phyloP scores from a whole-genome alignment of 306 rosid genomes.

The Benincasa hispida region DNA sequence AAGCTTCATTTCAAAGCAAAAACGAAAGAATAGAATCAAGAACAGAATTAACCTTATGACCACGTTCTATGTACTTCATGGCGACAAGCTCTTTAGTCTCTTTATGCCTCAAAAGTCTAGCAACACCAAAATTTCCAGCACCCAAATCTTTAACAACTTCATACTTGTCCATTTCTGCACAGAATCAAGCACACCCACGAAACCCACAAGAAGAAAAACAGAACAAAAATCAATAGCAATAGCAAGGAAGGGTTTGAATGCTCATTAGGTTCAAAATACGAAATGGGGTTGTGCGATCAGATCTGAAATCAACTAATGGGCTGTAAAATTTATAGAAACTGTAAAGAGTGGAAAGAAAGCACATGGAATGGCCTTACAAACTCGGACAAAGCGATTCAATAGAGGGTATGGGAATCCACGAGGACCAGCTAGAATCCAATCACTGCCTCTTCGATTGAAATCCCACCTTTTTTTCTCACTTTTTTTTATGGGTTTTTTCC shows the following conservation, averaged over 20 bases:
- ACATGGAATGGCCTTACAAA: neutral
- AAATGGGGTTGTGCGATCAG: neutral
- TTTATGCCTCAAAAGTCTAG: constrained; percentile 4
- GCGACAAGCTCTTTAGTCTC: constrained; percentile 10
- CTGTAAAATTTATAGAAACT: neutral
- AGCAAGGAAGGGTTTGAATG: neutral
- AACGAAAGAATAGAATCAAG: neutral
- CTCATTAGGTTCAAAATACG: neutral
- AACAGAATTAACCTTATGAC: neutral
- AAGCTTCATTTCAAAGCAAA: neutral
- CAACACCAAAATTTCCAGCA: constrained; percentile 5
- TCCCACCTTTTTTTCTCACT: neutral
- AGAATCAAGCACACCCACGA: neutral
- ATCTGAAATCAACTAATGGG: neutral
- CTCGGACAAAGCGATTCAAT: neutral
- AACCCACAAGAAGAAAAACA: neutral
- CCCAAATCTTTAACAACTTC: constrained; percentile 9
- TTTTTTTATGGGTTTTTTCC: neutral
- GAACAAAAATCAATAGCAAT: neutral
- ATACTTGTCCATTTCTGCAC: neutral
- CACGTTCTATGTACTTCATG: constrained; percentile 10
- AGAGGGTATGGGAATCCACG: constrained; percentile 3
- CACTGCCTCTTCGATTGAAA: neutral
- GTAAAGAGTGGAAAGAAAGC: neutral
- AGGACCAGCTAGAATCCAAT: constrained; percentile 1